Percentiles rank a stretch among this genome's conserved stretches.
phyloP scores from a whole-genome alignment of 345 rosid genomes.

The Populus deltoides region DNA sequence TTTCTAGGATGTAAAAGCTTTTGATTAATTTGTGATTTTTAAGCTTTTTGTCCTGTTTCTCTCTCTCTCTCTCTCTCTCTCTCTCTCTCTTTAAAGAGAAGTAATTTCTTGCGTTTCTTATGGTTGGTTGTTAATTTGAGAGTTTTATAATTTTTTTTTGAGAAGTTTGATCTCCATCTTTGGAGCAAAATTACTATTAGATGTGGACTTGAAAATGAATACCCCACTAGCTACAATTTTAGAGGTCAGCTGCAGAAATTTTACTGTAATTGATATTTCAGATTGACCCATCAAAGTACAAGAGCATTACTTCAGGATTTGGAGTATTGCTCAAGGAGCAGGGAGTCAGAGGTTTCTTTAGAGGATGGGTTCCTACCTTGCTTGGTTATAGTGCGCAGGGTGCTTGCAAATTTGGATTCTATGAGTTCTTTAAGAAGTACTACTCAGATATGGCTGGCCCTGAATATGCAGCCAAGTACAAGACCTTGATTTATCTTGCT shows the following conservation, averaged over 20 bases:
- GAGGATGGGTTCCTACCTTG: conserved; percentile 92
- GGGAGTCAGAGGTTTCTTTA: conserved; percentile 72
- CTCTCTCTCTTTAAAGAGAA: not conserved
- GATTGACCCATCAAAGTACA: conserved; percentile 90
- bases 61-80: too few species aligned
- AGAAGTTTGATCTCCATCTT: not conserved
- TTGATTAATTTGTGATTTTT: not conserved
- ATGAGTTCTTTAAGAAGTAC: conserved; percentile 87
- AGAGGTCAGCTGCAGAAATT: not conserved
- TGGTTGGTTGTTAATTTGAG: not conserved
- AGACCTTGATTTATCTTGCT: conserved; percentile 85
- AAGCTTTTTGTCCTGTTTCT: not conserved
- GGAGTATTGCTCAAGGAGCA: conserved; percentile 78
- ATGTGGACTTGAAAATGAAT: not conserved
- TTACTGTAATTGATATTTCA: conserved; percentile 26
- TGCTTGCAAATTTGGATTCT: conserved; percentile 85
- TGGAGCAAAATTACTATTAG: not conserved
- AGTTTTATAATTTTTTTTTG: not conserved
- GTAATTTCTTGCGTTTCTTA: not conserved
- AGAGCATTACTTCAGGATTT: conserved; percentile 69
- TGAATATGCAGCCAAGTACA: conserved; percentile 76
- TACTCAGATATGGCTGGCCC: conserved; percentile 95
- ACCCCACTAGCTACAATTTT: not conserved
- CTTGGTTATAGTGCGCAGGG: conserved; percentile 95
- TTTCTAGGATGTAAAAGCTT: too few species aligned